Evolutionary conservation across 2,329 filamentous ascomycete genomes (phyloP), one percentile per base, ranked within the genome.

Genomic region (Exophiala sideris): DNA sequence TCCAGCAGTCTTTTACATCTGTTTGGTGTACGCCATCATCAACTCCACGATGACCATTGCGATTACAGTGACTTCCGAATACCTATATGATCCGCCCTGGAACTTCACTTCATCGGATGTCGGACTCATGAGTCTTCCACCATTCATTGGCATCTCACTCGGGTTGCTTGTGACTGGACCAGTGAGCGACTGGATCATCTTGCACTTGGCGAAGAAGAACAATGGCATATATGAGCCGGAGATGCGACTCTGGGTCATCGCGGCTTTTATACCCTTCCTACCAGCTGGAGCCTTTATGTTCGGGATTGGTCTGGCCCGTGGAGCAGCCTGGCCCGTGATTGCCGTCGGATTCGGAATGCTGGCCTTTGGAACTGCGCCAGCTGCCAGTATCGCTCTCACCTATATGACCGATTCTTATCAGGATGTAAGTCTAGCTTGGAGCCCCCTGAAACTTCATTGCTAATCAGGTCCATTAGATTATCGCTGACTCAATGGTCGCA

Each of bases 61-160:
- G 3, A 82, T 45, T 39, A 82, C 52, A 73, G 78, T 61, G 77
- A 78, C 66, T 0, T 67, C 73, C 0, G 65, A 71, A 9, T 62
- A 70, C 35, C 71, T 76, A 21, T 63, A 70, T 0, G 34, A 62
- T n/a, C 64, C 68, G 0, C 67, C 66, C 7, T 69, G 68, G 53
- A 62, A 64, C 45, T 67, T 66, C 47, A 60, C 54, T 11, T 50
- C 66, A 6, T 62, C 64, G 2, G 60, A 59, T 5, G 62, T 68
- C 5, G 67, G 67, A 5, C 50, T 65, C 1, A 55, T 57, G 29
- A 67, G 68, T 52, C 45, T 66, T 4, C 58, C 64, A 8, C 59
- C 63, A 2, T 45, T 67, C 7, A 63, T 68, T 39, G 67, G 67
- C 7, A 56, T 60, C 8, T 54, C 56, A n/a, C 21, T 64, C 14